A percentile compares a stretch with the other conserved stretches of the same genome.
phyloP scores from a whole-genome alignment of 225 moss, liverwort and hornwort genomes.

The Ulota crispa region DNA sequence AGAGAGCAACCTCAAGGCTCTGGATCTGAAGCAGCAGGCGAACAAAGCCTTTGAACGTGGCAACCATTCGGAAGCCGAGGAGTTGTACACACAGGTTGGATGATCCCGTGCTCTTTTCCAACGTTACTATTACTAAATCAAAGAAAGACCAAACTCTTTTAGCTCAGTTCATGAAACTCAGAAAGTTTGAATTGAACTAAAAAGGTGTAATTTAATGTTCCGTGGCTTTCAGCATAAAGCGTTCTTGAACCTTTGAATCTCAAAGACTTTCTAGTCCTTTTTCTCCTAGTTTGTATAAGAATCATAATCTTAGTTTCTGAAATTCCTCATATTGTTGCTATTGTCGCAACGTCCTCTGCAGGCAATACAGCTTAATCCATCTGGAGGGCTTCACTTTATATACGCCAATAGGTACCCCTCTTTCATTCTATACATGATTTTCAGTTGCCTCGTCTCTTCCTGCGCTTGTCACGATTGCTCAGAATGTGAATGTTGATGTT shows the following conservation, averaged over 20 bases:
- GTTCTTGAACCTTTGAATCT: neutral
- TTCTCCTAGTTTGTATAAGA: neutral
- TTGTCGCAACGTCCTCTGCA: constrained; percentile 1
- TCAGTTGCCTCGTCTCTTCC: neutral
- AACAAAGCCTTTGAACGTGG: constrained; percentile 68
- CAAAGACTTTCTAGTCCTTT: neutral
- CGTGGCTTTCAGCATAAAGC: neutral
- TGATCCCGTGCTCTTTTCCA: neutral
- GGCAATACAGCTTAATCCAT: constrained; percentile 22
- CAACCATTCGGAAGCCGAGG: constrained; percentile 43
- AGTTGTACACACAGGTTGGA: constrained; percentile 53
- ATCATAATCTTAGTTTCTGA: neutral
- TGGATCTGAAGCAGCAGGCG: constrained; percentile 66
- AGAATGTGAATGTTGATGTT: neutral
- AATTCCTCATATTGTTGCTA: neutral
- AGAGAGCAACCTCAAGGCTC: constrained; percentile 61
- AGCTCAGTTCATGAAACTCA: neutral
- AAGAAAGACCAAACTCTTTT: neutral
- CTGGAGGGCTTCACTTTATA: constrained; percentile 29
- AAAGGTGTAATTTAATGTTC: neutral
- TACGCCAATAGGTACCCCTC: constrained; percentile 15
- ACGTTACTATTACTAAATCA: neutral
- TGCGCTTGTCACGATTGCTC: neutral
- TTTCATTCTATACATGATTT: neutral
- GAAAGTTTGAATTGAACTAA: neutral